Percentiles rank a stretch among this genome's conserved stretches.
These are phyloP conservation scores for Gyromitra esculenta DNA, from an alignment of 2,329 filamentous ascomycete species.

Conservation along the genomic window DNA sequence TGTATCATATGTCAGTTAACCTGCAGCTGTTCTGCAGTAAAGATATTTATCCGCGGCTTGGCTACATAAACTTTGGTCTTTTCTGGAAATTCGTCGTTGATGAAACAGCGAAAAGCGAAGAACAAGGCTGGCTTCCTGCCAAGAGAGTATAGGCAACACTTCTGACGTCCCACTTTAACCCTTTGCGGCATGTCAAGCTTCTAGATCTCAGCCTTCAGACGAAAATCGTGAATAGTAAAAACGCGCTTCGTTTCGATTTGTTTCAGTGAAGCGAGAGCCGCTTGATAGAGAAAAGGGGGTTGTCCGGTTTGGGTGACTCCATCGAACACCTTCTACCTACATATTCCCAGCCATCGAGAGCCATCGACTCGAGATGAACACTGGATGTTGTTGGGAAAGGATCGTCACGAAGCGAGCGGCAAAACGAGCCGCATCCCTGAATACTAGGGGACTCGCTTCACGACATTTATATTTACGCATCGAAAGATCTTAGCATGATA, in stretches of 20 bases:
- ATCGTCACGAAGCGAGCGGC: constrained; percentile 11
- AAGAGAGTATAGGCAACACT: constrained; percentile 28
- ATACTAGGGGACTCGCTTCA: constrained; percentile 30
- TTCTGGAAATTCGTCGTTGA: constrained; percentile 38
- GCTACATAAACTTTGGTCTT: constrained; percentile 45
- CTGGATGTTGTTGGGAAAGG: background rate
- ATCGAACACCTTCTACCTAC: constrained; percentile 3
- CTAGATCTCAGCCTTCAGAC: constrained; percentile 36
- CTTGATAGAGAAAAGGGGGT: constrained; percentile 3
- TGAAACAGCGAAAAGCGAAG: constrained; percentile 37
- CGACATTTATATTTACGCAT: constrained; percentile 27
- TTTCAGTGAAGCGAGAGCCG: constrained; percentile 42
- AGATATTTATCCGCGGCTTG: constrained; percentile 53
- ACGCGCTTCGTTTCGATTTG: constrained; percentile 43
- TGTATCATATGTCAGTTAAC: constrained; percentile 45
- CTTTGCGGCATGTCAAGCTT: constrained; percentile 31
- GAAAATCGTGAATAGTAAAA: constrained; percentile 31
- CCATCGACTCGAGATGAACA: constrained; percentile 1
- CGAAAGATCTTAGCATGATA: constrained; percentile 28
- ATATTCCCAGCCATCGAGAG: constrained; percentile 8
- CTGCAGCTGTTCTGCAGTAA: constrained; percentile 45
- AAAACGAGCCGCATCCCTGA: constrained; percentile 33
- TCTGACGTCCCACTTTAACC: constrained; percentile 39
- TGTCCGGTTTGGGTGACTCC: background rate
- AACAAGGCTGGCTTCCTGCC: constrained; percentile 32